Base-by-base conservation (phyloP, 257 asterid species). In the Fraxinus americana region DNA sequence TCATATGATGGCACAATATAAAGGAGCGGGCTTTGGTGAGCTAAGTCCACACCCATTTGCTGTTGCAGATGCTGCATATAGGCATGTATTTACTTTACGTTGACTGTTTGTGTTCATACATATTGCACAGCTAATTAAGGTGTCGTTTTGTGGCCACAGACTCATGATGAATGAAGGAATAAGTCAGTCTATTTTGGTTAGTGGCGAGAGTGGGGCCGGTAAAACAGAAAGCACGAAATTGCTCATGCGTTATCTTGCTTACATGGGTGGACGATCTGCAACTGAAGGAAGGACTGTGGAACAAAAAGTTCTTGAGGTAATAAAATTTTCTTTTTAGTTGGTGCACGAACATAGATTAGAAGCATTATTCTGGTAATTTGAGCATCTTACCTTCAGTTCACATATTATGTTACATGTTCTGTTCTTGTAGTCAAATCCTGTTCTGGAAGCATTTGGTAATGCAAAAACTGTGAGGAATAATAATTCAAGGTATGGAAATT, bases 121-220 rank as follows among this genome's bases (percentile, higher is more conserved):
- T 23, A 25, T 23, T 63, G 27, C 36, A 27, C 14, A 25, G 69
- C 27, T 25, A 63, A 25, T 27, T 27, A 66, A 67, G 75, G 23
- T 38, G 23, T 19, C 4, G 9, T 72, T 75, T 71, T 71, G 32
- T 83, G 74, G 17, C 19, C 86, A 77, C 88, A 96, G 99, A 88
- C 94, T 93, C 83, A 96, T 96, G 99, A 93, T 93, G 76, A 91
- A 92, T 78, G 98, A 96, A 23, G 97, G 97, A 82, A 61, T 90
- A 76, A 93, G 97, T 83, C 99, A 96, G 91, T 85, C 99, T 45
- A 96, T 96, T 81, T 86, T 96, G 89, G 99, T 96, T 72, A 96
- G 99, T 71, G 99, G 99, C 67, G 99, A 96, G 92, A 96, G 99
- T 85, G 99, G 99, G 87, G 99, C 99, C 17, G 99, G 99, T 85